These are phyloP conservation scores for Colletotrichum higginsianum DNA, from an alignment of 2,329 filamentous ascomycete genomes.

Conservation along the genomic window DNA sequence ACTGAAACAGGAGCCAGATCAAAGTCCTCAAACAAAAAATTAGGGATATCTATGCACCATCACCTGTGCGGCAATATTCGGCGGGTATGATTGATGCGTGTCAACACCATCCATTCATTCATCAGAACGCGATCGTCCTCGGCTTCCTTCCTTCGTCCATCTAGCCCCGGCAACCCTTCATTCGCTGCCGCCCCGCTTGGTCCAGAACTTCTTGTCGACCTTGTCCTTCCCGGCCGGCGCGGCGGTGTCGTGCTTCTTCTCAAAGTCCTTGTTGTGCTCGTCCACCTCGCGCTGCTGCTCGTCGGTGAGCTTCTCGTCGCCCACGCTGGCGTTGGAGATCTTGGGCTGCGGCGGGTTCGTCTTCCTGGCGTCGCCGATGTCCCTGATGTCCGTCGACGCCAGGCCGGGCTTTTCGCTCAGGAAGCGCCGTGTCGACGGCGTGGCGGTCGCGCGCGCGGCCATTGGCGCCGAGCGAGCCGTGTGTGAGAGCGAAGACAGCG, in stretches of 20 bases:
- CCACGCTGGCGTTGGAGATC: slow-evolving; percentile 64
- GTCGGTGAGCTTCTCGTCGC: slow-evolving; percentile 56
- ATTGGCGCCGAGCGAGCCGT: background rate
- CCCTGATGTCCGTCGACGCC: slow-evolving; percentile 29
- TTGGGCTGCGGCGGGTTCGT: slow-evolving; percentile 63
- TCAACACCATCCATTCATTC: background rate
- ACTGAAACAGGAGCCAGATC: no score
- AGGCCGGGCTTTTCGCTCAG: slow-evolving; percentile 36
- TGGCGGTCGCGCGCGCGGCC: background rate
- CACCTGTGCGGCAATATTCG: no score
- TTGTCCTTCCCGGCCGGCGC: slow-evolving; percentile 60
- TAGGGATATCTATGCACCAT: no score
- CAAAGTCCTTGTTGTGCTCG: slow-evolving; percentile 72
- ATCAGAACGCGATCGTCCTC: background rate
- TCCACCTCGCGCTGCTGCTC: slow-evolving; percentile 72
- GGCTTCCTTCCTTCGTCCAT: background rate
- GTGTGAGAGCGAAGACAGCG: background rate
- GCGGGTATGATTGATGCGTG: no score
- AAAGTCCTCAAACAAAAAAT: no score
- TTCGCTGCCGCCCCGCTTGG: slow-evolving; percentile 12
- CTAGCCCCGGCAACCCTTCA: background rate
- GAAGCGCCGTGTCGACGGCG: background rate
- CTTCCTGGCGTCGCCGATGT: slow-evolving; percentile 24
- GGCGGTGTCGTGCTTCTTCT: slow-evolving; percentile 65
- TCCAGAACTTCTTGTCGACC: slow-evolving; percentile 71